Evolutionary conservation across 2,329 filamentous ascomycete genomes (phyloP), one percentile per base, ranked within the genome.

Genomic region (Beauveria scarabaeidicola): DNA sequence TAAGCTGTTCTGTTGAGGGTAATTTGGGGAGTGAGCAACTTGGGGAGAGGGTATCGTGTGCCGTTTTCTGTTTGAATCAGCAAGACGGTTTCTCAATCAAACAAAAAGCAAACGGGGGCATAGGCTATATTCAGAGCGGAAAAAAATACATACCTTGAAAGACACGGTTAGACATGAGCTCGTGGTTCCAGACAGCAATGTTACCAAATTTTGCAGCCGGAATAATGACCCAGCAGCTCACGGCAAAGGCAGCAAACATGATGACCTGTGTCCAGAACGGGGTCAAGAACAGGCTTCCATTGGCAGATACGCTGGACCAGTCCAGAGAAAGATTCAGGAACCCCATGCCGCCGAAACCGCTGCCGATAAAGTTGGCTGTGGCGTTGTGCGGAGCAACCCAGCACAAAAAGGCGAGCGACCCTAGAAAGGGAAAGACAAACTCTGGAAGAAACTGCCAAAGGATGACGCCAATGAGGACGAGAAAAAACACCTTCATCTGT

Each of bases 381-480:
- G 75, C 68, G 63, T 84, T 85, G 17, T 75, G 74, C 1, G 82
- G 82, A 2, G 83, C 82, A 2, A 86, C 81, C 83, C 83, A 86
- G 70, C 83, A 86, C 5, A 86, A 74, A 54, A 85, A 84, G 2
- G 83, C 81, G 8, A 86, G 72, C 0, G 83, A 85, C 8, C 78
- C 80, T 1, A 83, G 73, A 67, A 86, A 80, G 0, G 82, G 82
- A 60, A 85, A 85, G 1, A 80, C 75, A 56, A 77, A 86, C 66
- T 86, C 82, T 0, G 83, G 83, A 0, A 86, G 69, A 61, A 86
- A 85, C 61, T 86, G 82, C 83, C 83, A 86, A 0, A 83, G 63
- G 0, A 78, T 81, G 57, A 84, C 74, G 4, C 74, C 81, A 0
- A 78, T 61, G 0, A 86, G 71, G 0, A 77, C 74, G 10, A 74